Percentiles rank a stretch among this genome's conserved stretches.
phyloP scores from a whole-genome alignment of 371 early-diverging fungal genomes.

The Capillidium rhysosporum region DNA sequence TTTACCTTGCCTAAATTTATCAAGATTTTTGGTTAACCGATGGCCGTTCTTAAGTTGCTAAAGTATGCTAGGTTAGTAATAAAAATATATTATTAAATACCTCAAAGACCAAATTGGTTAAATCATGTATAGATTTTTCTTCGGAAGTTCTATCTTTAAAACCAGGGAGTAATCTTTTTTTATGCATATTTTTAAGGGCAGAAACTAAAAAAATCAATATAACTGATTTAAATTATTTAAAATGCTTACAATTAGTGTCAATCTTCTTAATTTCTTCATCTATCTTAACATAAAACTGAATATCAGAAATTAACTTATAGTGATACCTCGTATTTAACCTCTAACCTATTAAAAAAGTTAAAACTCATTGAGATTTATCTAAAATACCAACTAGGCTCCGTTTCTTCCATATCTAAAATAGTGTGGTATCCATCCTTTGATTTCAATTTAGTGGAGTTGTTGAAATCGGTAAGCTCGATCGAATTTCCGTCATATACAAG shows the following conservation, averaged over 20 bases:
- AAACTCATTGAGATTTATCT: neutral
- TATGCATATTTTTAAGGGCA: conserved; percentile 67
- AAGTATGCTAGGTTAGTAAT: neutral
- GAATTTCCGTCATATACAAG: neutral
- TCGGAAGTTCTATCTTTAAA: conserved; percentile 76
- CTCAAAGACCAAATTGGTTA: conserved; percentile 62
- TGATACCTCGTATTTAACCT: conserved; percentile 60
- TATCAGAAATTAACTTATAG: conserved; percentile 10
- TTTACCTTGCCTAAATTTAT: conserved; percentile 26
- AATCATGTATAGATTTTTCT: conserved; percentile 60
- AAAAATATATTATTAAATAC: conserved; percentile 17
- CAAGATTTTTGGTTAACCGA: conserved; percentile 52
- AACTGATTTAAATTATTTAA: neutral
- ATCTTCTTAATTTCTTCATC: conserved; percentile 29
- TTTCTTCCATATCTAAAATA: neutral
- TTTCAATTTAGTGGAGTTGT: neutral
- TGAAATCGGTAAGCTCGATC: neutral
- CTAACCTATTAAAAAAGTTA: conserved; percentile 35
- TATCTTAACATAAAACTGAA: conserved; percentile 1
- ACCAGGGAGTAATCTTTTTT: conserved; percentile 77
- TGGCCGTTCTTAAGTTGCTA: conserved; percentile 74
- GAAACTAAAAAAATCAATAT: conserved; percentile 25
- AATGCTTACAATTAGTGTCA: conserved; percentile 34
- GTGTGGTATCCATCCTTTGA: neutral
- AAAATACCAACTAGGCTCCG: neutral